phyloP scores from a whole-genome alignment of 1,284 basidiomycete species.

The Coniferiporia weirii region DNA sequence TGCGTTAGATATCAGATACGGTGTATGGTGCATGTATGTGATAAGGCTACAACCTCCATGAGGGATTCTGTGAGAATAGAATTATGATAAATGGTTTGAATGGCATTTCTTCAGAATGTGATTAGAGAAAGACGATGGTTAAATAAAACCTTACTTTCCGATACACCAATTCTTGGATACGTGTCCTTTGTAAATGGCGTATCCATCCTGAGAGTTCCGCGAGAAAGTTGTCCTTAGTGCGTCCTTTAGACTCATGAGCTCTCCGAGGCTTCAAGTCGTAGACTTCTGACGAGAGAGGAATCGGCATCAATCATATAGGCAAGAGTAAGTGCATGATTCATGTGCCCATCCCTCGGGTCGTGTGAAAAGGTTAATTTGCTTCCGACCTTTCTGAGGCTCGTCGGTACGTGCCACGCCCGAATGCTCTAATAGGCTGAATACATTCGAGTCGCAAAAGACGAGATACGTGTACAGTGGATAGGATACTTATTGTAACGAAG shows the following conservation, averaged over 20 bases:
- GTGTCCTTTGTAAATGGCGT: neutral
- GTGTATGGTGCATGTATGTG: neutral
- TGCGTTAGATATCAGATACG: neutral
- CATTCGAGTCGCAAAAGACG: too few relatives aligned
- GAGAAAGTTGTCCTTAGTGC: neutral
- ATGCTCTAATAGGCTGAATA: too few relatives aligned
- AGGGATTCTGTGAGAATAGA: conserved; percentile 3
- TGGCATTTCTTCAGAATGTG: too few relatives aligned
- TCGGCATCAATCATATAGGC: too few relatives aligned
- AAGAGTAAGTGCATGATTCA: too few relatives aligned
- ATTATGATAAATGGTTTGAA: neutral
- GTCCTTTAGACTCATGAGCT: neutral
- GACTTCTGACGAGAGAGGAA: neutral
- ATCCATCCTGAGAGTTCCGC: neutral
- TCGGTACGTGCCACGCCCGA: too few relatives aligned
- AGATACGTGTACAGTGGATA: too few relatives aligned
- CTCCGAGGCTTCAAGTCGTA: neutral
- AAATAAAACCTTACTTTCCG: conserved; percentile 3
- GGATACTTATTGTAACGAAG: too few relatives aligned
- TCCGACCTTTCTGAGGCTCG: too few relatives aligned
- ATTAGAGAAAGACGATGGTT: too few relatives aligned
- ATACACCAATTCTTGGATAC: conserved; percentile 12
- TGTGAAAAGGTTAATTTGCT: too few relatives aligned
- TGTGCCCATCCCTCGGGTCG: too few relatives aligned
- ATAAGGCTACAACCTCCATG: conserved; percentile 8